Conservation (phyloP, 192 early-diverging fungal species). For the Dissophora ornata region DNA sequence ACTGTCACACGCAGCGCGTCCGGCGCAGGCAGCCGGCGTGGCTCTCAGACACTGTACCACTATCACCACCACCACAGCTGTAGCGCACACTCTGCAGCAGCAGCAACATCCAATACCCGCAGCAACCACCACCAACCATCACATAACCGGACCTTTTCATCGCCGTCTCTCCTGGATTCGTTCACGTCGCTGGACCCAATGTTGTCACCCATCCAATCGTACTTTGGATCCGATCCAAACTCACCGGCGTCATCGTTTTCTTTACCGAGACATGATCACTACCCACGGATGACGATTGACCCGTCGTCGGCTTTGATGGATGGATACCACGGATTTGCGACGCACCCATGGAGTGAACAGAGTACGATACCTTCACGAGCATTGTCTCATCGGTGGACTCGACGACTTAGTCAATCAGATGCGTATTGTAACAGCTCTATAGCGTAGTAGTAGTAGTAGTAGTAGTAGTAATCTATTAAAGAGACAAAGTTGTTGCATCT, state of each 20-base stretch:
- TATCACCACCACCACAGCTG: slow-evolving; percentile 14
- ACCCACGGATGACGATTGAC: slow-evolving; percentile 27
- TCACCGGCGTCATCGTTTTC: slow-evolving; percentile 37
- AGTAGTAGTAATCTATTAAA: no score
- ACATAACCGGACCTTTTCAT: slow-evolving; percentile 43
- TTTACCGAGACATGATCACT: slow-evolving; percentile 42
- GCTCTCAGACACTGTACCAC: slow-evolving; percentile 3
- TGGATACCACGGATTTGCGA: slow-evolving; percentile 53
- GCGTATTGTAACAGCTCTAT: background rate
- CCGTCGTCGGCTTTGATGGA: slow-evolving; percentile 23
- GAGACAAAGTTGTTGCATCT: no score
- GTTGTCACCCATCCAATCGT: slow-evolving; percentile 51
- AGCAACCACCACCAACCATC: slow-evolving; percentile 17
- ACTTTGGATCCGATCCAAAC: slow-evolving; percentile 49
- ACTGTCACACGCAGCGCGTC: slow-evolving; percentile 1
- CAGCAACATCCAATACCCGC: background rate
- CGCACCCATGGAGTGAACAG: slow-evolving; percentile 51
- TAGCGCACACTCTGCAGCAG: slow-evolving; percentile 2
- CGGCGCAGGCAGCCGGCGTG: slow-evolving; percentile 3
- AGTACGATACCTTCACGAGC: slow-evolving; percentile 44
- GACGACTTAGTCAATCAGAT: slow-evolving; percentile 47
- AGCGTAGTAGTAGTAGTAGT: no score
- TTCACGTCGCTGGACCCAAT: slow-evolving; percentile 49
- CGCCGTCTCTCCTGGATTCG: slow-evolving; percentile 44
- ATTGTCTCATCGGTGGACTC: slow-evolving; percentile 43